These are phyloP conservation scores for Dipteronia sinensis DNA, from an alignment of 345 rosid species.

Conservation along the genomic window DNA sequence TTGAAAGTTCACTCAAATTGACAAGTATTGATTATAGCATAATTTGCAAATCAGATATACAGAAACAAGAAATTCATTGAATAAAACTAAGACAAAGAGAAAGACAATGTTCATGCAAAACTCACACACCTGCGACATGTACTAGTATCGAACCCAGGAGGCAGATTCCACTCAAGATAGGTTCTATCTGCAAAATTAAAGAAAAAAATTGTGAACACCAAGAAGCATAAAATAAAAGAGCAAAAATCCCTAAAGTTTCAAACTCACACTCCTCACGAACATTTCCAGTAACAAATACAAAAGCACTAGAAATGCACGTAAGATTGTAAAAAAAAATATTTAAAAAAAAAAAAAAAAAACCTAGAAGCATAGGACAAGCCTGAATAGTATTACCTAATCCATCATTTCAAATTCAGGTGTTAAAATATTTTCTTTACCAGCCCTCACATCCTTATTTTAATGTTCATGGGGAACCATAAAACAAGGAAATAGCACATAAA, in stretches of 20 bases:
- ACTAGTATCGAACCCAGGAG: slow-evolving; percentile 80
- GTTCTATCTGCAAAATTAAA: slow-evolving; percentile 68
- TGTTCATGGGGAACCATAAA: too few species aligned
- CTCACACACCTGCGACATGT: slow-evolving; percentile 93
- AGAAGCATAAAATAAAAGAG: neutral
- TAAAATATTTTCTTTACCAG: too few species aligned
- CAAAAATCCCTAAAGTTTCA: slow-evolving; percentile 6
- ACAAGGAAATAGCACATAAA: too few species aligned
- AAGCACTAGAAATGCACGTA: neutral
- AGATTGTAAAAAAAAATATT: neutral
- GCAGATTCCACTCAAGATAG: slow-evolving; percentile 83
- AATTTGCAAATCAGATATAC: slow-evolving; percentile 19
- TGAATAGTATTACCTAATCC: too few species aligned
- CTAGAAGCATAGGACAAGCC: too few species aligned
- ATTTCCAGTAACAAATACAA: neutral
- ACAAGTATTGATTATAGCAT: neutral
- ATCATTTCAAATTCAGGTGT: too few species aligned
- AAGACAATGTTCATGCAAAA: slow-evolving; percentile 42
- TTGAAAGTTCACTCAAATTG: neutral
- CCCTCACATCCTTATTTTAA: too few species aligned
- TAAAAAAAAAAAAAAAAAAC: too few species aligned
- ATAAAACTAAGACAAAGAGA: slow-evolving; percentile 17
- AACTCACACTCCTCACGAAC: neutral
- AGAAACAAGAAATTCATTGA: neutral
- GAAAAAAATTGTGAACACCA: slow-evolving; percentile 13